Base-by-base conservation (phyloP, 1,284 basidiomycete genomes). In the Heterobasidion occidentale region DNA sequence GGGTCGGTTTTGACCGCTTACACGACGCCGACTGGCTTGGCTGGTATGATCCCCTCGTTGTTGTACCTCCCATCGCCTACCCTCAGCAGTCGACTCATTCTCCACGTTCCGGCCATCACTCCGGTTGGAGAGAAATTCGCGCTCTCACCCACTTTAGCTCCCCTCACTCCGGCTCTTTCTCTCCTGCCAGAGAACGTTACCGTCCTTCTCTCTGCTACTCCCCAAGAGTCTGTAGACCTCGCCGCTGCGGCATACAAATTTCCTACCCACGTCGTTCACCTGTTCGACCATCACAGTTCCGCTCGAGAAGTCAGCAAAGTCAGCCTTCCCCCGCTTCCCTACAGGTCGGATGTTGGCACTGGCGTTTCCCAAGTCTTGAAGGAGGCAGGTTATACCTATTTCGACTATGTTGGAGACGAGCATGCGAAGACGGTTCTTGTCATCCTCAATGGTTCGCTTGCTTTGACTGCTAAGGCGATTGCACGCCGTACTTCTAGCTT, bases 151-250 rank as follows among this genome's bases (percentile, higher is more conserved):
- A 83, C 87, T 1, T 77, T 93, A 56, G 81, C 88, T 7, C 74
- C 84, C 1, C 74, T 94, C 53, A 79, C 83, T 9, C 74, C 83
- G 3, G 71, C 80, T 14, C 76, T 90, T 57, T 66, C 75, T 11
- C 70, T 85, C 56, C 70, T 92, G n/a, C 84, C 87, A 1, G 78
- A 86, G 51, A 79, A 81, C 58, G 79, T 91, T 63, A 78, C 85
- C n/a, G 77, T 96, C 52, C 71, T 94, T 50, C 77, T 94, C 59
- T 95, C 92, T 19, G 83, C 91, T 8, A 86, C 87, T 2, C 83
- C 91, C 0, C 86, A 89, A 61, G 89, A 94, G 68, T 77, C 88
- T 9, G 78, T 87, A 46, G 86, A 91, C 62, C 81, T 92, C 57
- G 80, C 90, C 1, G 64, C 77, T 15, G 73, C 91, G 47, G 77